phyloP scores from a whole-genome alignment of 495 filamentous ascomycete genomes.

The Aspergillus panamensis region DNA sequence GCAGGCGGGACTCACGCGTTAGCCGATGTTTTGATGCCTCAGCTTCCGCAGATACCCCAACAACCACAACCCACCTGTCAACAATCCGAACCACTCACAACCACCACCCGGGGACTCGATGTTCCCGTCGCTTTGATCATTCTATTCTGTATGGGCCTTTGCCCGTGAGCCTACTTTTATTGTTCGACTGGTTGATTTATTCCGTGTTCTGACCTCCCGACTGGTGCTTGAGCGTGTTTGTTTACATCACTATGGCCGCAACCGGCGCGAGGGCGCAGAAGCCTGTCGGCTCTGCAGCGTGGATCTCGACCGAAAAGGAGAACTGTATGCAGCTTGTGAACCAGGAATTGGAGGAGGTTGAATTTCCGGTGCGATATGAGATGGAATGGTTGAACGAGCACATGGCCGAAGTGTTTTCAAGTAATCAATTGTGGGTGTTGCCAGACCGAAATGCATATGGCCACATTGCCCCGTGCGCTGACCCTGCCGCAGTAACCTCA shows the following conservation, averaged over 20 bases:
- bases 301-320: slow-evolving; percentile 65
- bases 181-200: neutral
- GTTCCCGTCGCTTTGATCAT: slow-evolving; percentile 2
- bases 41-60: slow-evolving; percentile 18
- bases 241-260: slow-evolving; percentile 49
- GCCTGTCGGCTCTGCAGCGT: slow-evolving; percentile 62
- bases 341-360: slow-evolving; percentile 83
- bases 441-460: neutral
- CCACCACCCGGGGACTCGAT: slow-evolving; percentile 14
- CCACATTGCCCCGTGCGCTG: slow-evolving; percentile 26
- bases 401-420: slow-evolving; percentile 89
- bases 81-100: slow-evolving; percentile 5
- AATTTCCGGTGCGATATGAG: slow-evolving; percentile 84
- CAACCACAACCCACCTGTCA: slow-evolving; percentile 9
- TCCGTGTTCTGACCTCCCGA: slow-evolving; percentile 1
- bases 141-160: slow-evolving; percentile 7
- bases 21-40: slow-evolving; percentile 30
- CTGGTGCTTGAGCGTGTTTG: slow-evolving; percentile 27
- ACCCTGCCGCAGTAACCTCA: slow-evolving; percentile 62
- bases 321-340: slow-evolving; percentile 58
- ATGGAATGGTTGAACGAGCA: slow-evolving; percentile 96
- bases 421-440: slow-evolving; percentile 69
- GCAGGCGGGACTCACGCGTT: slow-evolving; percentile 24
- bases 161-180: neutral
- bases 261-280: slow-evolving; percentile 46